Base-by-base conservation (phyloP, 441 rosid species). In the Eruca vesicaria region DNA sequence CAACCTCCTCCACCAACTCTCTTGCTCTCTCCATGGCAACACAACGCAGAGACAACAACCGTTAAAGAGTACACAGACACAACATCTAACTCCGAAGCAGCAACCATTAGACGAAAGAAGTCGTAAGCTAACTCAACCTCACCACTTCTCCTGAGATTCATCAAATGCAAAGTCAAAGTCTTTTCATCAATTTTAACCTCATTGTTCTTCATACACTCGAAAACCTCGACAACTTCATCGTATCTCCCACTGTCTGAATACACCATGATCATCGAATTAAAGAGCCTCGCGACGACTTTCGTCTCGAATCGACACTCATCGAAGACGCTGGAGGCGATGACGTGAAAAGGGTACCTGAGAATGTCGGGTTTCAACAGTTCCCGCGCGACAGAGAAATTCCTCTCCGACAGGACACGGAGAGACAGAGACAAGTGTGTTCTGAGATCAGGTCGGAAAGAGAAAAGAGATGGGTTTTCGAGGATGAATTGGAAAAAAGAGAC, bases 11-110 rank as follows among this genome's bases (percentile, higher is more conserved):
- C 36, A 85, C 73, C 6, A 80, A 41, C 7, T 73, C 81, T 72
- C 82, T 83, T 8, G 45, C 85, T 78, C 74, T 81, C 81, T 61
- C 88, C 85, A 68, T 36, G 52, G 29, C 59, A 75, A 68, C 86
- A 80, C 75, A 83, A 58, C 10, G 66, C 75, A 0, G 82, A 71
- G 58, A 83, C 80, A 71, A 78, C 77, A 33, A 73, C 81, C 0
- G 85, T 81, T 64, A 85, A 67, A 31, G 86, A 78, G 74, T 81
- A 85, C 31, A 78, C 88, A 31, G 85, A 67, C 6, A 64, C 73
- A 66, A 74, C 77, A 68, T 68, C 80, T 55, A 64, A 8, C 14
- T 74, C 74, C 5, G 82, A 58, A 3, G 58, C 26, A 23, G 3
- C 78, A 3, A 81, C 33, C 88, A 85, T 83, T 73, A 56, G 50